Conservation (phyloP, 2,329 filamentous ascomycete genomes). For the Pestalotiopsis sp. region DNA sequence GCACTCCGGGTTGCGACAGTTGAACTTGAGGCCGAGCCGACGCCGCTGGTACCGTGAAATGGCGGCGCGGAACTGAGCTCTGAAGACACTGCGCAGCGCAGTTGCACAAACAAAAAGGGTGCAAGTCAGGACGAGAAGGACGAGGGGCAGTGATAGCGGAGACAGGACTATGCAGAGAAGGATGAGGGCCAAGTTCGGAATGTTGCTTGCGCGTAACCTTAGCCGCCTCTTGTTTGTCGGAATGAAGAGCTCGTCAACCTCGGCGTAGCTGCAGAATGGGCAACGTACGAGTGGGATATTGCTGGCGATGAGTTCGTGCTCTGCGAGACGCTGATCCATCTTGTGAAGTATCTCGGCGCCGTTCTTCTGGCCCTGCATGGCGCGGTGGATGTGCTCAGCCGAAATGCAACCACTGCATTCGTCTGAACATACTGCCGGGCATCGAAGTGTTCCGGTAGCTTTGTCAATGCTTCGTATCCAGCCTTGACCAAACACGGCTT, state of each 20-base stretch:
- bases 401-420: conserved; percentile 79
- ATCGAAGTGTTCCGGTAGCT: conserved; percentile 74
- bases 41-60: conserved; percentile 70
- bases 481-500: conserved; percentile 91
- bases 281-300: conserved; percentile 79
- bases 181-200: conserved; percentile 42
- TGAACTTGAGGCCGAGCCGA: conserved; percentile 75
- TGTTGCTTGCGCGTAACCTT: conserved; percentile 56
- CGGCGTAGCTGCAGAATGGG: conserved; percentile 90
- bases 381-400: conserved; percentile 69
- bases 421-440: conserved; percentile 73
- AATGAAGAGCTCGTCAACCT: conserved; percentile 78
- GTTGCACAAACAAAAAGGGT: conserved; percentile 45
- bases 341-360: conserved; percentile 73
- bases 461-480: conserved; percentile 82
- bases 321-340: conserved; percentile 78
- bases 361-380: conserved; percentile 70
- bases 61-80: conserved; percentile 58
- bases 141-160: conserved; percentile 39
- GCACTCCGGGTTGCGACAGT: conserved; percentile 73
- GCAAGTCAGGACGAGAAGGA: conserved; percentile 48
- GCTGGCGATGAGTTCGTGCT: conserved; percentile 74
- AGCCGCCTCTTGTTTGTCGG: conserved; percentile 57
- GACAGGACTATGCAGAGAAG: conserved; percentile 27
- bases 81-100: conserved; percentile 44